Evolutionary conservation across 1,284 basidiomycete genomes (phyloP).

Genomic region (Ustilago nuda): DNA sequence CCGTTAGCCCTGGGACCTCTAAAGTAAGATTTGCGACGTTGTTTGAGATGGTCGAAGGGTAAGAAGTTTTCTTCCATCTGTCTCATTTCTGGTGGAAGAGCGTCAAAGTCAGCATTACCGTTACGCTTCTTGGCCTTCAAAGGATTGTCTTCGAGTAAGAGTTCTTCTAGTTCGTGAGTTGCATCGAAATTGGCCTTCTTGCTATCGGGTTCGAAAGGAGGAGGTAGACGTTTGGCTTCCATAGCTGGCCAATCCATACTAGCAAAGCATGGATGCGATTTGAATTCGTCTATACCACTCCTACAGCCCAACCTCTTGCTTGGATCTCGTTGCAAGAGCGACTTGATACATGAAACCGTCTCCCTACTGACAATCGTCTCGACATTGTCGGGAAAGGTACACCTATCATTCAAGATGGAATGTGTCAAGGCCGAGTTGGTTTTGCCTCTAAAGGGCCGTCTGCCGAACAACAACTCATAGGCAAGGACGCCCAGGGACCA

Average conservation of each 20-base stretch:
- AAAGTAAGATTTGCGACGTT: conserved; percentile 58
- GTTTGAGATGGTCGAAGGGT: conserved; percentile 65
- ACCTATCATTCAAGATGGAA: conserved; percentile 61
- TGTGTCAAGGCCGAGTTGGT: conserved; percentile 64
- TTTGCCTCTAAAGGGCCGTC: conserved; percentile 63
- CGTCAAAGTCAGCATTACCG: conserved; percentile 85
- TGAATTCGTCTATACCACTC: conserved; percentile 76
- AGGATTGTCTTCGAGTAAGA: conserved; percentile 95
- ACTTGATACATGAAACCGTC: conserved; percentile 54
- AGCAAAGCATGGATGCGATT: conserved; percentile 86
- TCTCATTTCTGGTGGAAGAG: conserved; percentile 87
- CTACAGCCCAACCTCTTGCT: conserved; percentile 84
- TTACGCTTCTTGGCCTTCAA: conserved; percentile 93
- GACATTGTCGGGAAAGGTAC: conserved; percentile 63
- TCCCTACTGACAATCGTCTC: conserved; percentile 58
- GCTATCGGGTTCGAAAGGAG: conserved; percentile 93
- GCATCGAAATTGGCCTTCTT: conserved; percentile 99
- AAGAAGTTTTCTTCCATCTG: conserved; percentile 91
- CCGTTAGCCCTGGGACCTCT: conserved; percentile 17
- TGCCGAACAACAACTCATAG: conserved; percentile 63
- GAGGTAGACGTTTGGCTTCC: conserved; percentile 78
- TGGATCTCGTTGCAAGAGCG: conserved; percentile 83
- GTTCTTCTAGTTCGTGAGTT: conserved; percentile 96
- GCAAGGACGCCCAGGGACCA: conserved; percentile 63
- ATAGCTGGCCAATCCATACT: conserved; percentile 87